Evolutionary conservation across 78 protist genomes (phyloP), one percentile per base, ranked within the genome.

Genomic region (Dictyostelium intermedium): DNA sequence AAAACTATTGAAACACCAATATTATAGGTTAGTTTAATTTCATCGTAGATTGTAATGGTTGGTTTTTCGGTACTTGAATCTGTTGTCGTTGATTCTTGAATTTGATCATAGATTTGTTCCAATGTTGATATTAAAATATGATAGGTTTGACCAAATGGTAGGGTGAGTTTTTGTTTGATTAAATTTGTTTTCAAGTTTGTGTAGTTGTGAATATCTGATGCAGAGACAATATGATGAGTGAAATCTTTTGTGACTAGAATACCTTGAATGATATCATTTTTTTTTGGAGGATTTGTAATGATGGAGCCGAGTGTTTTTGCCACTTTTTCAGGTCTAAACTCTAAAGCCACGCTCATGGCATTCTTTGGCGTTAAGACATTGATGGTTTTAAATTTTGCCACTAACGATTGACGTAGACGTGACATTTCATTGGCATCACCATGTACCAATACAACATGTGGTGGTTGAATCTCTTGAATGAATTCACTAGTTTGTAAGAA

Each of bases 341-440:
- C 91, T 35, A 96, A 25, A 1, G 43, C 79, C 10, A 96, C 96
- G 11, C 35, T 32, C 50, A 81, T 80, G 3, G 92, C 32, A 35
- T 96, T 96, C 37, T 82, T 80, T 25, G 97, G 97, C 41, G 95
- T 87, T 35, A 82, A 13, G 2, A 96, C 87, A 53, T 45, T 70
- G 77, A 96, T 74, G 1, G 85, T 80, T 27, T 39, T 78, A 50
- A 87, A 96, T 41, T 85, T 95, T 2, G 91, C 69, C 18, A 53
- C 53, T 18, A 98, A 84, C 1, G 82, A 63, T 20, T 76, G 27
- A 47, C 91, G 77, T 63, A 98, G 83, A 30, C 95, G 87, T 6
- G 77, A 85, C 98, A 98, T 97, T 61, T 96, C 96, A 32, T 70
- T 79, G 32, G 82, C 82, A 60, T 98, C 98, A 47, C 99, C 99